Conservation (phyloP, 2,329 filamentous ascomycete genomes). For the Fusarium burgessii region DNA sequence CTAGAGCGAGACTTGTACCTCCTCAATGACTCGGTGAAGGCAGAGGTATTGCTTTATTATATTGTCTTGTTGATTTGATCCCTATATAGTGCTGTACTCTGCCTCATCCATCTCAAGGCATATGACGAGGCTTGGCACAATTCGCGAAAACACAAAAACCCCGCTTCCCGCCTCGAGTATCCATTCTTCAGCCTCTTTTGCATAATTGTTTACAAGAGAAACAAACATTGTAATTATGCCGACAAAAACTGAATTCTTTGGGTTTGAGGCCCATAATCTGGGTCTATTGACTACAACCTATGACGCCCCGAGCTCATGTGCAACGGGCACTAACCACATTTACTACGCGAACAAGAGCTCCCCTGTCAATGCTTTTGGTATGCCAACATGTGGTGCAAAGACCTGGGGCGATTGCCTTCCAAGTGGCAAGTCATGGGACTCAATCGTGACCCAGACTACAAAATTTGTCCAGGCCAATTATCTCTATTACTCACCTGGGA, state of each 20-base stretch:
- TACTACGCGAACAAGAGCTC: neutral
- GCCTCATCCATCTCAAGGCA: neutral
- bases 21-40: too few relatives aligned
- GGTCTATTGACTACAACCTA: slow-evolving; percentile 1
- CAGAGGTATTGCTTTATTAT: too few relatives aligned
- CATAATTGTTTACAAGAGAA: neutral
- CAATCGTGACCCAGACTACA: fast-evolving
- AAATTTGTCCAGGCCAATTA: neutral
- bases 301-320: neutral
- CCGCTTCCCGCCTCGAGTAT: neutral
- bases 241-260: slow-evolving; percentile 12
- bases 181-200: neutral
- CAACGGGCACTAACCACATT: neutral
- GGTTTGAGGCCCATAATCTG: neutral
- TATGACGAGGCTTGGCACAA: neutral
- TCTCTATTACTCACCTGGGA: neutral
- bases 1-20: too few relatives aligned
- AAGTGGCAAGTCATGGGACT: neutral
- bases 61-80: too few relatives aligned
- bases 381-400: neutral
- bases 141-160: neutral
- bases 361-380: fast-evolving
- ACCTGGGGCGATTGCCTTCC: neutral
- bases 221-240: neutral
- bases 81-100: too few relatives aligned